phyloP scores from a whole-genome alignment of 805 yeast genomes.

The Nakazawaea holstii region DNA sequence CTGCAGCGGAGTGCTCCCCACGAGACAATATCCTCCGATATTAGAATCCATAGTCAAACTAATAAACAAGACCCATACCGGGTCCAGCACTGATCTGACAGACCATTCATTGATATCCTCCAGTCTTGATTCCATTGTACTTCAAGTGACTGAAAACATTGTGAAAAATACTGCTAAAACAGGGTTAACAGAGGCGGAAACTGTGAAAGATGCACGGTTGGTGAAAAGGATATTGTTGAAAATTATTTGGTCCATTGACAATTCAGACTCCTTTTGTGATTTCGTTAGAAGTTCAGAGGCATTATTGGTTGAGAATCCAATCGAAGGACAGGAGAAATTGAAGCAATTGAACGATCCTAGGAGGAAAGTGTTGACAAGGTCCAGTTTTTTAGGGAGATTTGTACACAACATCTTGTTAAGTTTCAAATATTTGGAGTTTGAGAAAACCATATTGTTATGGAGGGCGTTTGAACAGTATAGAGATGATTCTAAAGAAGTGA shows the following conservation, averaged over 20 bases:
- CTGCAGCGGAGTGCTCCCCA: slow-evolving; percentile 35
- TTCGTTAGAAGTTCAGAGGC: slow-evolving; percentile 27
- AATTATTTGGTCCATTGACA: slow-evolving; percentile 40
- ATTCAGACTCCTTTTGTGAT: slow-evolving; percentile 42
- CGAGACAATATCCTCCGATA: slow-evolving; percentile 30
- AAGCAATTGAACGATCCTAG: background rate
- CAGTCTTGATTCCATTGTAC: background rate
- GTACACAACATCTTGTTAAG: slow-evolving; percentile 33
- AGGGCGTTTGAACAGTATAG: slow-evolving; percentile 32
- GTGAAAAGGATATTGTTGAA: slow-evolving; percentile 28
- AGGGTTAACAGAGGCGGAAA: slow-evolving; percentile 2
- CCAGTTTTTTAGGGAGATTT: slow-evolving; percentile 42
- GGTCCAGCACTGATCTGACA: slow-evolving; percentile 12
- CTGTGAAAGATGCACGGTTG: slow-evolving; percentile 19
- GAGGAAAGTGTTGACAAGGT: slow-evolving; percentile 24
- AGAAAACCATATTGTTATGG: slow-evolving; percentile 39
- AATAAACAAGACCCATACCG: slow-evolving; percentile 23
- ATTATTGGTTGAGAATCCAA: slow-evolving; percentile 28
- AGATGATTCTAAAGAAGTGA: slow-evolving; percentile 18
- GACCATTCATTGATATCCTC: slow-evolving; percentile 2
- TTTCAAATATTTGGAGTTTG: slow-evolving; percentile 40
- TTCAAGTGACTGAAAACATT: background rate
- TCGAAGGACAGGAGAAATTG: slow-evolving; percentile 6
- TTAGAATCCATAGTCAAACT: slow-evolving; percentile 37
- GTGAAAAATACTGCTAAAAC: background rate